Percentiles rank a stretch among this genome's conserved stretches.
Conservation (phyloP, 495 filamentous ascomycete species). For the Melanomma pulvis-pyrius region DNA sequence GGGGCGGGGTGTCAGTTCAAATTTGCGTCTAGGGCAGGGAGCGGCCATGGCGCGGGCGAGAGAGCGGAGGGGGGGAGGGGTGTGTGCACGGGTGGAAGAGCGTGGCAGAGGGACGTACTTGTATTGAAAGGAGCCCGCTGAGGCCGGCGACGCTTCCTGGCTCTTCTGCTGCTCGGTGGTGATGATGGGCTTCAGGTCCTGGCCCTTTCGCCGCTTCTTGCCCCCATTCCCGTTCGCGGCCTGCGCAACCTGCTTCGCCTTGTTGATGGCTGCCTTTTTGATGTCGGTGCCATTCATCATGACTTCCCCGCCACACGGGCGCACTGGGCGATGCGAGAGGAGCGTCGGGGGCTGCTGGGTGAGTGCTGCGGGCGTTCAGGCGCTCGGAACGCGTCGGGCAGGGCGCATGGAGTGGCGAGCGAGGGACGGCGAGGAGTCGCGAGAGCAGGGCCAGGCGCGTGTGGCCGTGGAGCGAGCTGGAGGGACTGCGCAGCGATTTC, state of each 20-base stretch:
- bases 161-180: slow-evolving; percentile 47
- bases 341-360: slow-evolving; percentile 15
- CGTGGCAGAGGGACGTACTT: slow-evolving; percentile 28
- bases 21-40: neutral
- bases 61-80: neutral
- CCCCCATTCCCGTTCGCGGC: slow-evolving; percentile 47
- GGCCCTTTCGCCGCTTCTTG: slow-evolving; percentile 49
- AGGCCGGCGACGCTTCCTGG: slow-evolving; percentile 46
- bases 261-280: slow-evolving; percentile 75
- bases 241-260: slow-evolving; percentile 66
- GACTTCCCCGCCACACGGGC: slow-evolving; percentile 32
- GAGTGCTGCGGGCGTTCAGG: slow-evolving; percentile 14
- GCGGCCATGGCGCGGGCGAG: neutral
- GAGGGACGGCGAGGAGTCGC: neutral
- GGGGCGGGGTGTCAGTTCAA: neutral
- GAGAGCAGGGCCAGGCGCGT: slow-evolving; percentile 9
- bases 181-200: slow-evolving; percentile 49
- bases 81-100: neutral
- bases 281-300: slow-evolving; percentile 75
- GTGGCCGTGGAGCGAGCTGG: slow-evolving; percentile 18
- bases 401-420: slow-evolving; percentile 13
- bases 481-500: slow-evolving; percentile 28
- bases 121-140: slow-evolving; percentile 34
- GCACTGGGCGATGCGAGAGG: slow-evolving; percentile 5
- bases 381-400: slow-evolving; percentile 29